These are phyloP conservation scores for Linderniella brevidens DNA, from an alignment of 257 asterid genomes.

Conservation along the genomic window DNA sequence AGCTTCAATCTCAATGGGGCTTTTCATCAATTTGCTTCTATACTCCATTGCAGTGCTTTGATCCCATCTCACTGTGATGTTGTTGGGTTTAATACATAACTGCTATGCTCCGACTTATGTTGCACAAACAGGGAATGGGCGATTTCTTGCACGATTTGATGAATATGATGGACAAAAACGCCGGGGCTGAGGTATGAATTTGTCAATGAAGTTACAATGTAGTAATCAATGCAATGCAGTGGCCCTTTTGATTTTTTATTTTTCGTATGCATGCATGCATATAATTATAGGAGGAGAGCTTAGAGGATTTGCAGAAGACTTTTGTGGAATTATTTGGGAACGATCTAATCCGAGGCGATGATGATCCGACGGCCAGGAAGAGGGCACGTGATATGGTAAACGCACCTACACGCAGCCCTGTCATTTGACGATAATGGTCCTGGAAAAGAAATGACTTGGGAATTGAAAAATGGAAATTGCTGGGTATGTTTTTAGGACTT, in stretches of 20 bases:
- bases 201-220: not conserved
- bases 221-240: no score
- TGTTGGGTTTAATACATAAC: no score
- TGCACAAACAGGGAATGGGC: conserved; percentile 69
- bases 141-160: conserved; percentile 70
- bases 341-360: conserved; percentile 32
- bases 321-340: conserved; percentile 80
- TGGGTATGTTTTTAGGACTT: no score
- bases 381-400: conserved; percentile 28
- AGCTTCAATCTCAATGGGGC: no score
- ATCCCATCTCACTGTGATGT: no score
- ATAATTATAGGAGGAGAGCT: conserved; percentile 46
- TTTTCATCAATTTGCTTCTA: no score
- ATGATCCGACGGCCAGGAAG: conserved; percentile 30
- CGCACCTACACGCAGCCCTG: conserved; percentile 19
- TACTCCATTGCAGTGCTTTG: no score
- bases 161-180: conserved; percentile 65
- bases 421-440: no score
- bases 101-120: conserved; percentile 16
- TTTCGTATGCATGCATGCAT: no score
- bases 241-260: no score
- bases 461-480: no score
- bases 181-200: conserved; percentile 34
- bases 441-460: no score
- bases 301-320: conserved; percentile 74